These are phyloP conservation scores for Corymbia citriodora DNA, from an alignment of 441 rosid species.

Conservation along the genomic window DNA sequence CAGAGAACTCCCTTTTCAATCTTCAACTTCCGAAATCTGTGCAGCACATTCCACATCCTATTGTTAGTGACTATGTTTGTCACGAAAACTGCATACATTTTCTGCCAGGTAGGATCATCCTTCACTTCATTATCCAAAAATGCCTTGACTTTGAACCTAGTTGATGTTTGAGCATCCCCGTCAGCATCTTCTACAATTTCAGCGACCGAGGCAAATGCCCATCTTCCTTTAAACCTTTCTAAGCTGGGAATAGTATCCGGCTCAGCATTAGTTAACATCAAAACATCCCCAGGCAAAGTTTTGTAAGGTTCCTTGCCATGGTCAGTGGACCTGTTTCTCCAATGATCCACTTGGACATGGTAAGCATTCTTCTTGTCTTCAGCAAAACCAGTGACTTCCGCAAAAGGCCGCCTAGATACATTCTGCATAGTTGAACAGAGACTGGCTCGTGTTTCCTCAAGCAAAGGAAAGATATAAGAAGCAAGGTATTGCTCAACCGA, in stretches of 20 bases:
- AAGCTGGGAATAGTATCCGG: conserved; percentile 38
- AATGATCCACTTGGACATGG: conserved; percentile 21
- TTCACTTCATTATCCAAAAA: conserved; percentile 6
- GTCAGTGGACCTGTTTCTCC: conserved; percentile 33
- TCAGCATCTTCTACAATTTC: conserved; percentile 2
- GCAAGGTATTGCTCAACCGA: conserved; percentile 25
- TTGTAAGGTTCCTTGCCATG: conserved; percentile 37
- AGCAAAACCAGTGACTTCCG: conserved; percentile 17
- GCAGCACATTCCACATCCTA: conserved; percentile 53
- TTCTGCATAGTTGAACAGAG: conserved; percentile 24
- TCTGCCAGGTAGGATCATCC: neutral
- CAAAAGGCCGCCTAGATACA: conserved; percentile 32
- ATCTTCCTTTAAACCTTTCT: conserved; percentile 25
- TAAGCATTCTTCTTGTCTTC: conserved; percentile 9
- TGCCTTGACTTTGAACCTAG: conserved; percentile 17
- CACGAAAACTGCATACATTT: conserved; percentile 28
- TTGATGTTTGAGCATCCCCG: neutral
- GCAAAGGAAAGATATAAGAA: conserved; percentile 26
- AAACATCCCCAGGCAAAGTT: conserved; percentile 43
- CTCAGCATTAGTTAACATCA: conserved; percentile 27
- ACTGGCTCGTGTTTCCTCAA: conserved; percentile 44
- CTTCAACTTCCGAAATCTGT: conserved; percentile 9
- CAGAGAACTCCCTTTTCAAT: conserved; percentile 30
- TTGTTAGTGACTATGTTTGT: conserved; percentile 30
- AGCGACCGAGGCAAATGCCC: conserved; percentile 28